Evolutionary conservation across 2,329 filamentous ascomycete genomes (phyloP).

Genomic region (Alternaria sp.): DNA sequence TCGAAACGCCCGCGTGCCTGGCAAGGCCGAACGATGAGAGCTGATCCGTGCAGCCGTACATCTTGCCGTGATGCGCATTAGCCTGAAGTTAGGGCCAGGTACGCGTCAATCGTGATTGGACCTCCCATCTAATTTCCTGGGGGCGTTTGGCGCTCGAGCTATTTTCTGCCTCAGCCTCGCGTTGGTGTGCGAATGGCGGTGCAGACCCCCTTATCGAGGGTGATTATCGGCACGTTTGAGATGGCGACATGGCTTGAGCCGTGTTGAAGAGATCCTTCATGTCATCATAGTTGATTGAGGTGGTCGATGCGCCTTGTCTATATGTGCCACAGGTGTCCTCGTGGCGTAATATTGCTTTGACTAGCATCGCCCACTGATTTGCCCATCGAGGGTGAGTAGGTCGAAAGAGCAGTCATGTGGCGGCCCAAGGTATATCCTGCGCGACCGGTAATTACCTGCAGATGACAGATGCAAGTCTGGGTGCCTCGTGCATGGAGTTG

Average conservation of each 20-base stretch:
- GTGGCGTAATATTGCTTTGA: not conserved
- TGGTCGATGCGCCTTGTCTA: conserved; percentile 4
- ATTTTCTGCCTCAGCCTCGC: conserved; percentile 29
- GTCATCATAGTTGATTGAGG: not conserved
- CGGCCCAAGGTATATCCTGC: conserved; percentile 7
- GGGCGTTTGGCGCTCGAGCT: conserved; percentile 32
- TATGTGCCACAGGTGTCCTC: not conserved
- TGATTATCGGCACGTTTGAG: conserved; percentile 23
- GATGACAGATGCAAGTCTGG: conserved; percentile 21
- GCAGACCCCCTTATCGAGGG: conserved; percentile 31
- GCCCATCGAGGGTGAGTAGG: not conserved
- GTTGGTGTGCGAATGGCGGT: conserved; percentile 21
- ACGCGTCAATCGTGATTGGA: conserved; percentile 38
- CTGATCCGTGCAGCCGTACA: conserved; percentile 32
- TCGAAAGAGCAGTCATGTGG: conserved; percentile 1
- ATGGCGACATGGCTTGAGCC: conserved; percentile 8
- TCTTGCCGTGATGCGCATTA: conserved; percentile 33
- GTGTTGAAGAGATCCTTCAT: not conserved
- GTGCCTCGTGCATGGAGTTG: conserved; percentile 20
- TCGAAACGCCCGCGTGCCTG: conserved; percentile 38
- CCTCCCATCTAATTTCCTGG: conserved; percentile 39
- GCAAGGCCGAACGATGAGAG: conserved; percentile 12
- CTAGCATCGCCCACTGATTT: not conserved
- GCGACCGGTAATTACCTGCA: conserved; percentile 29
- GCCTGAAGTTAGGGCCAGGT: conserved; percentile 36